Percentiles rank a stretch among this genome's conserved stretches.
Conservation (phyloP, 2,329 filamentous ascomycete genomes). For the Colletotrichum filicis region DNA sequence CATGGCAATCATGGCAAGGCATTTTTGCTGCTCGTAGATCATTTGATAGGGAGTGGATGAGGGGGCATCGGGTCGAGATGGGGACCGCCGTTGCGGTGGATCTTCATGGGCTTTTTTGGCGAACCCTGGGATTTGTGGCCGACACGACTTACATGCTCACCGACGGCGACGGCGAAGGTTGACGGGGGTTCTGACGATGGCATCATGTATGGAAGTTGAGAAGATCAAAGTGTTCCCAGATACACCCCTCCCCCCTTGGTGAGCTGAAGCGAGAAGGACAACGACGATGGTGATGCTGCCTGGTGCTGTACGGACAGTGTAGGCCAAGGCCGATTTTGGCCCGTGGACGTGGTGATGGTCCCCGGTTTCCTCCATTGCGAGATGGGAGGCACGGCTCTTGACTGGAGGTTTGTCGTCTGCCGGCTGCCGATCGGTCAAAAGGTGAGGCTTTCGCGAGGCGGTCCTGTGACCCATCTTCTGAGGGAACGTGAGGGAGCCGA, state of each 20-base stretch:
- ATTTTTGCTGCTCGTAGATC: slow-evolving; percentile 21
- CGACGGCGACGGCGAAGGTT: slow-evolving; percentile 10
- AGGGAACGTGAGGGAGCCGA: slow-evolving; percentile 29
- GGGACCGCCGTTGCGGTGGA: neutral
- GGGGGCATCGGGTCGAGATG: neutral
- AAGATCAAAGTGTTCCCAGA: neutral
- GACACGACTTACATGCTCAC: slow-evolving; percentile 8
- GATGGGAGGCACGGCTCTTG: neutral
- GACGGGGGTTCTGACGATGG: neutral
- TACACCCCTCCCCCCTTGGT: neutral
- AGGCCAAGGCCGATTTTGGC: slow-evolving; percentile 1
- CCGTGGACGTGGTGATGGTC: slow-evolving; percentile 6
- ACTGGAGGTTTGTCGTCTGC: slow-evolving; percentile 20
- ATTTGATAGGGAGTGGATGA: neutral
- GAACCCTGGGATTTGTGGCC: neutral
- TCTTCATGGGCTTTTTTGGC: neutral
- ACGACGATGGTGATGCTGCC: neutral
- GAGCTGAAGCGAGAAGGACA: slow-evolving; percentile 19
- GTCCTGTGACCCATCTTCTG: slow-evolving; percentile 21
- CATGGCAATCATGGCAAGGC: slow-evolving; percentile 10
- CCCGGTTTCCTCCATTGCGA: neutral
- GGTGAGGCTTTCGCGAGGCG: slow-evolving; percentile 27
- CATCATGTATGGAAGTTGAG: neutral
- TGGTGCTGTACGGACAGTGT: neutral
- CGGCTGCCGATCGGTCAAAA: slow-evolving; percentile 26